These are phyloP conservation scores for Psilocybe azurescens DNA, from an alignment of 768 basidiomycete genomes.

Conservation along the genomic window DNA sequence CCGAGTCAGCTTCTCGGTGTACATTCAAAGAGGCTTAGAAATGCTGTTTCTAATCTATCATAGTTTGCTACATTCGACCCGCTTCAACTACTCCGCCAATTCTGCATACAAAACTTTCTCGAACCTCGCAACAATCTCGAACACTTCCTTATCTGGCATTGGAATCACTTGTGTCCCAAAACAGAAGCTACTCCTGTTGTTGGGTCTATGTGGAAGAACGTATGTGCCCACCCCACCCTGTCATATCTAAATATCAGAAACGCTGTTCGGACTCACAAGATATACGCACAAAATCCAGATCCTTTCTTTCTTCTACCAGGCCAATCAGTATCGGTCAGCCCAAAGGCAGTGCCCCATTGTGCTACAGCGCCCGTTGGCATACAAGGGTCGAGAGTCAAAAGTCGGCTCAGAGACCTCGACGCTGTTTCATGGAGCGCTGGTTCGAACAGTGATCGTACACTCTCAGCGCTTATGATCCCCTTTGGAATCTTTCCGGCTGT, in stretches of 20 bases:
- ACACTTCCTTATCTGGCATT: not conserved
- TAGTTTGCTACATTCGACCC: too few relatives aligned
- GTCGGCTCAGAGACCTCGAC: not conserved
- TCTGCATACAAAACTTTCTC: not conserved
- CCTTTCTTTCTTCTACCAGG: not conserved
- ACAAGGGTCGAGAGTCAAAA: not conserved
- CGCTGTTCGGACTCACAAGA: not conserved
- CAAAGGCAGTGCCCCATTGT: not conserved
- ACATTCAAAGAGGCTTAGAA: too few relatives aligned
- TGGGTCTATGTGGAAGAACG: not conserved
- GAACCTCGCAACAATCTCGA: conserved; percentile 3
- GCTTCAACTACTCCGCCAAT: not conserved
- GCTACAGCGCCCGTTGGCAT: not conserved
- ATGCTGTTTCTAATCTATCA: too few relatives aligned
- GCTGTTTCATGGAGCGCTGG: not conserved
- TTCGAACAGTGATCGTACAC: not conserved
- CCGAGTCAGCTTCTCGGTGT: too few relatives aligned
- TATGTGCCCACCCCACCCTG: not conserved
- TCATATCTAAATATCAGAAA: not conserved
- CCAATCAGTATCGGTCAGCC: not conserved
- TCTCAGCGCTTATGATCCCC: not conserved
- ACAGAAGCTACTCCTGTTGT: not conserved
- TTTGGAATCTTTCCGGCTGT: not conserved
- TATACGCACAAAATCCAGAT: not conserved
- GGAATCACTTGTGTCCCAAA: conserved; percentile 1